Evolutionary conservation across 352 stramenopile genomes (phyloP).

Genomic region (Phytophthora sansomeana): DNA sequence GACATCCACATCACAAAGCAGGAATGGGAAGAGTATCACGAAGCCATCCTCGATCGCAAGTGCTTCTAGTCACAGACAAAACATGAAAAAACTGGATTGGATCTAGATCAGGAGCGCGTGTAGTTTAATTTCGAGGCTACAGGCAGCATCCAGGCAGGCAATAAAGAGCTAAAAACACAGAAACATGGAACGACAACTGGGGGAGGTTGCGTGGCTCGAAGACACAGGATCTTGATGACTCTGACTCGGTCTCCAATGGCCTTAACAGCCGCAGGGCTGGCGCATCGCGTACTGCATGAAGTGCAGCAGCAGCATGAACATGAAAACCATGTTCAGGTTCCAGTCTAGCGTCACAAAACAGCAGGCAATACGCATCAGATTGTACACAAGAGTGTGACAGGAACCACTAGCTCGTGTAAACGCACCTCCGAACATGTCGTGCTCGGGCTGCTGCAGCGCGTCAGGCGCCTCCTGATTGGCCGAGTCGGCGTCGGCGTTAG

Average conservation of each 20-base stretch:
- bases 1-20: slow-evolving; percentile 90
- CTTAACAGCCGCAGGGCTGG: slow-evolving; percentile 81
- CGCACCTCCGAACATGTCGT: slow-evolving; percentile 89
- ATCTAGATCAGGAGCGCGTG: slow-evolving; percentile 10
- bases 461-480: slow-evolving; percentile 20
- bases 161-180: slow-evolving; percentile 29
- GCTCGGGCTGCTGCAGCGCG: slow-evolving; percentile 42
- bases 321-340: slow-evolving; percentile 89
- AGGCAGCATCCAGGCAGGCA: slow-evolving; percentile 23
- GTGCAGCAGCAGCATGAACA: slow-evolving; percentile 86
- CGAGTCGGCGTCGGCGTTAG: slow-evolving; percentile 21
- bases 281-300: slow-evolving; percentile 92
- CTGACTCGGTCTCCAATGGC: not conserved
- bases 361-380: slow-evolving; percentile 3
- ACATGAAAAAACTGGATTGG: not conserved
- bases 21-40: slow-evolving; percentile 92
- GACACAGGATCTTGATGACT: slow-evolving; percentile 2
- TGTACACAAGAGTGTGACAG: too few relatives aligned
- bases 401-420: slow-evolving; percentile 9
- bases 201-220: not conserved
- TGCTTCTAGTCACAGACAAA: slow-evolving; percentile 56
- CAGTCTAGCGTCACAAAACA: slow-evolving; percentile 44
- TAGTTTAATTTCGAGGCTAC: slow-evolving; percentile 33
- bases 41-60: slow-evolving; percentile 86
- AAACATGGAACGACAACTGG: slow-evolving; percentile 43